Percentiles rank a stretch among this genome's conserved stretches.
phyloP scores from a whole-genome alignment of 2,329 filamentous ascomycete species.

The Aspergillus sp. region DNA sequence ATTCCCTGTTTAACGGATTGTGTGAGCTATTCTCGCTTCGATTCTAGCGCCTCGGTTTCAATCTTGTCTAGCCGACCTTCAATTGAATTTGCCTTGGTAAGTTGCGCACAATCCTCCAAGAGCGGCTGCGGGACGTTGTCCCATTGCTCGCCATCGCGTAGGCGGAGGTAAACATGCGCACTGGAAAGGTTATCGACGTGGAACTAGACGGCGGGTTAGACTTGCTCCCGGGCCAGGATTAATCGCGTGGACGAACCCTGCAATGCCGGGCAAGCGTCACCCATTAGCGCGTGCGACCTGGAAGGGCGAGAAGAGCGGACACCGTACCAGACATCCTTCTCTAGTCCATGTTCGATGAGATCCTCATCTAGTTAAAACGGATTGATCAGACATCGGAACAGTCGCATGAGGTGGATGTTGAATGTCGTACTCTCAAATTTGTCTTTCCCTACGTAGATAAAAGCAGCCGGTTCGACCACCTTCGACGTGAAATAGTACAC shows the following conservation, averaged over 20 bases:
- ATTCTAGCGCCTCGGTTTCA: background rate
- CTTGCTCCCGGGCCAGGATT: background rate
- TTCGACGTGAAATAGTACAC: constrained; percentile 95
- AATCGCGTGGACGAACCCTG: constrained; percentile 31
- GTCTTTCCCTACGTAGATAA: constrained; percentile 96
- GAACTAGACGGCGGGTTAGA: constrained; percentile 58
- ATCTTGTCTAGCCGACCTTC: constrained; percentile 61
- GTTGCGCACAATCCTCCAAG: constrained; percentile 84
- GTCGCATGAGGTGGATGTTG: constrained; percentile 6
- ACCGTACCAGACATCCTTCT: constrained; percentile 85
- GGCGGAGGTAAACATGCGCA: constrained; percentile 91
- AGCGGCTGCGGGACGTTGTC: constrained; percentile 74
- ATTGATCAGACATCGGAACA: constrained; percentile 14
- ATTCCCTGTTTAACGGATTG: constrained; percentile 62
- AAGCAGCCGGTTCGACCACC: constrained; percentile 75
- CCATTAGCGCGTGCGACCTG: background rate
- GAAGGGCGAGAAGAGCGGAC: constrained; percentile 1
- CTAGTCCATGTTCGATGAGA: constrained; percentile 89
- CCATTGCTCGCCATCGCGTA: constrained; percentile 78
- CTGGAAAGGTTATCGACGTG: constrained; percentile 97
- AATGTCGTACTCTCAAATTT: constrained; percentile 85
- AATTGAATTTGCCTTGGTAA: constrained; percentile 98
- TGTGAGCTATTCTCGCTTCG: constrained; percentile 19
- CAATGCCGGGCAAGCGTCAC: background rate
- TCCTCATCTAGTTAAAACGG: constrained; percentile 73